Evolutionary conservation across 352 stramenopile species (phyloP).

Genomic region (Elongisporangium anandrum): DNA sequence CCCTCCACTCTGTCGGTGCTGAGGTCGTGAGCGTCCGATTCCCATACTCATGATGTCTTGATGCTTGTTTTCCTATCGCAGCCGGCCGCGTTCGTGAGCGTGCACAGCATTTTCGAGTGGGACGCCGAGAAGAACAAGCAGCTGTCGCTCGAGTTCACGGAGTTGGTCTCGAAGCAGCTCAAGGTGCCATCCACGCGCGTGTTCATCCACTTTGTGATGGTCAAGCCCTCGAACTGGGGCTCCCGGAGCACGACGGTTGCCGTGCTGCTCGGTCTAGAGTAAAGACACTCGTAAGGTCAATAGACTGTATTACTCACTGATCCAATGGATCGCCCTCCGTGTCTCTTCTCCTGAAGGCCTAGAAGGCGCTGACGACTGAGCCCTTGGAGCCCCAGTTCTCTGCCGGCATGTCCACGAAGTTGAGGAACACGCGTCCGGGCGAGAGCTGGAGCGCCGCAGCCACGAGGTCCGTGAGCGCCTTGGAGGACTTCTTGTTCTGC

Average conservation of each 20-base stretch:
- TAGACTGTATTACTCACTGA: no score
- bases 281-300: no score
- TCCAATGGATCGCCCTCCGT: no score
- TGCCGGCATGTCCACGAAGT: conserved; percentile 25
- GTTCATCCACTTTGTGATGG: conserved; percentile 1
- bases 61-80: conserved; percentile 4
- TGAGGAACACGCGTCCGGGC: conserved; percentile 29
- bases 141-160: conserved; percentile 2
- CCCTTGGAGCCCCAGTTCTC: conserved; percentile 24
- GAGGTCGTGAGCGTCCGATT: no score
- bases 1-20: not conserved
- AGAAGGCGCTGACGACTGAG: conserved; percentile 8
- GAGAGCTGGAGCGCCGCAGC: conserved; percentile 16
- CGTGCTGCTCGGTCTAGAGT: no score
- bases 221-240: conserved; percentile 3
- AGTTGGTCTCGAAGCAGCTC: not conserved
- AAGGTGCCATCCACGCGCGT: not conserved
- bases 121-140: conserved; percentile 5
- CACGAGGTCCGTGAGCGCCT: conserved; percentile 17
- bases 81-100: conserved; percentile 8
- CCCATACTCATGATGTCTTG: no score
- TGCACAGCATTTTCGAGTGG: conserved; percentile 7
- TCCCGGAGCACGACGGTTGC: conserved; percentile 1
- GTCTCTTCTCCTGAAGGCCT: no score
- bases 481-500: conserved; percentile 23